Base-by-base conservation (phyloP, 371 early-diverging fungal species). In the Zopfochytrium polystomum region DNA sequence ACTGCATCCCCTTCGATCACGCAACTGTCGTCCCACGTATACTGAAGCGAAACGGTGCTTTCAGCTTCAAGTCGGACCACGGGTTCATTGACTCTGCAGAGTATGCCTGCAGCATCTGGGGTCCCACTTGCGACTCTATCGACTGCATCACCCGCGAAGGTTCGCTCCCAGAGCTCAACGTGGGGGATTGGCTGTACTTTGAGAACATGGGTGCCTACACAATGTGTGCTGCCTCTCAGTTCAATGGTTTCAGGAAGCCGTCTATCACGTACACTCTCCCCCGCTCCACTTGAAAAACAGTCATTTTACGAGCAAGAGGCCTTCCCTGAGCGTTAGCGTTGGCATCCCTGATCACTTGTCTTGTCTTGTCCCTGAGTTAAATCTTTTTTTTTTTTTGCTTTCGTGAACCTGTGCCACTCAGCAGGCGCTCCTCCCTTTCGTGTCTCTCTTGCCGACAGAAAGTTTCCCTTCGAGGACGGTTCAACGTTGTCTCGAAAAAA, bases 111-210 rank as follows among this genome's bases (percentile, higher is more conserved):
- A 86, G 86, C 70, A 80, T 95, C 59, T 96, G 97, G 97, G 96
- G 96, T n/a, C 98, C 96, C 27, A 98, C 96, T 43, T 98, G 98
- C 75, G 97, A 98, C 76, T 94, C 95, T 20, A 92, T 96, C 64
- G 98, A 98, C 78, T 91, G 91, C 72, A 85, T 98, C 52, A 83
- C 81, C 62, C 76, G 85, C 53, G 79, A 84, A 35, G 71, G 80
- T 18, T 55, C 54, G 56, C 78, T 98, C 50, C 96, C 96, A 45
- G 82, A 88, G 70, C 79, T 98, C 67, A 83, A 89, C 52, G 83
- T 91, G 29, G 96, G 97, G 56, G 98, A 98, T 72, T 98, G 97
- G 97, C 77, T 98, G 49, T 87, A 87, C 73, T 96, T 90, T 77
- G 87, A 91, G 52, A 80, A 88, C 72, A 96, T 96, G 96, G 98